Evolutionary conservation across 805 yeast genomes (phyloP).

Genomic region (Myxozyma mucilagina): DNA sequence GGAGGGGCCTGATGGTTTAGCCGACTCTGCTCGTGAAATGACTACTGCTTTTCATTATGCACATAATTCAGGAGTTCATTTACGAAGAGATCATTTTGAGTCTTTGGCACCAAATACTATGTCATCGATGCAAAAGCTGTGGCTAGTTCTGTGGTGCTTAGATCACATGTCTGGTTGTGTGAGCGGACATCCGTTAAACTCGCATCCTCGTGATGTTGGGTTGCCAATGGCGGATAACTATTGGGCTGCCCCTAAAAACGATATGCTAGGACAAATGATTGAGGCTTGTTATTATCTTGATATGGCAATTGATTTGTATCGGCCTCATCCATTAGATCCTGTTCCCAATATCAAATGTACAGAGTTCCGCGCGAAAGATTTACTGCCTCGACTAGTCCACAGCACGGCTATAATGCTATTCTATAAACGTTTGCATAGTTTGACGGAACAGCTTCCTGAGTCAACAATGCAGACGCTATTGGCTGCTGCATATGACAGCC

Average conservation of each 20-base stretch:
- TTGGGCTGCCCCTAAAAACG: constrained; percentile 33
- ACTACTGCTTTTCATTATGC: constrained; percentile 45
- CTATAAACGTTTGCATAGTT: constrained; percentile 36
- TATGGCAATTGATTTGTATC: constrained; percentile 43
- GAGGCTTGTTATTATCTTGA: constrained; percentile 40
- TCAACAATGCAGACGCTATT: constrained; percentile 18
- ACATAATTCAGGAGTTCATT: constrained; percentile 44
- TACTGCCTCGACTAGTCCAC: constrained; percentile 33
- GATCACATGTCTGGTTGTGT: constrained; percentile 44
- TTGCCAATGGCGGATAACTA: constrained; percentile 31
- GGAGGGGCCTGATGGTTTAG: constrained; percentile 43
- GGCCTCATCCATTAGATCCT: constrained; percentile 36
- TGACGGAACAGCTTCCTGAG: constrained; percentile 22
- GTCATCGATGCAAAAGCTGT: constrained; percentile 33
- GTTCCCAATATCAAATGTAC: constrained; percentile 13
- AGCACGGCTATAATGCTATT: constrained; percentile 38
- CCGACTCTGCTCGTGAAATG: constrained; percentile 35
- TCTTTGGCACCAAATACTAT: constrained; percentile 28
- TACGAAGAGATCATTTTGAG: constrained; percentile 35
- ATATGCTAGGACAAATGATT: constrained; percentile 37
- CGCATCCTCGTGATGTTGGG: constrained; percentile 45
- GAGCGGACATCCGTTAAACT: constrained; percentile 43
- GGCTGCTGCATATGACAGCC: constrained; percentile 20
- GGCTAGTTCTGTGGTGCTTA: constrained; percentile 46
- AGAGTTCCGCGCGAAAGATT: constrained; percentile 10